These are phyloP conservation scores for Podaxis mareebaensis DNA, from an alignment of 768 basidiomycete genomes.

Conservation along the genomic window DNA sequence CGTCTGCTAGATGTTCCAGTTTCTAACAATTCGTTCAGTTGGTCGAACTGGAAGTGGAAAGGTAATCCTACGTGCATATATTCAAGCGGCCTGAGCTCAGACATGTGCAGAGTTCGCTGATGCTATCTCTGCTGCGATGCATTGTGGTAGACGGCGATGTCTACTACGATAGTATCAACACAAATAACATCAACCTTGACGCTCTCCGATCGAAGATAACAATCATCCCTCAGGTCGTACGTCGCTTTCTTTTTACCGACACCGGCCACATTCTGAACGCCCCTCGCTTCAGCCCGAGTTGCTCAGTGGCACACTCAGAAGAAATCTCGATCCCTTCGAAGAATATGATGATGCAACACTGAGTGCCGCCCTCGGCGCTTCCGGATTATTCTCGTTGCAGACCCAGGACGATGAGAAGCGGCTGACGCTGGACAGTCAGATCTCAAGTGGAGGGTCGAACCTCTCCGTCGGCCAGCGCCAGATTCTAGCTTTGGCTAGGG, in stretches of 20 bases:
- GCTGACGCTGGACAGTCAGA: constrained; percentile 44
- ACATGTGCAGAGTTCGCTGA: constrained; percentile 24
- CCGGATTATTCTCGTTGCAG: constrained; percentile 32
- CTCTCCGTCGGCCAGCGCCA: constrained; percentile 76
- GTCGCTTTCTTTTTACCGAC: not conserved
- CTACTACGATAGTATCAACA: constrained; percentile 51
- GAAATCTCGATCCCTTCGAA: constrained; percentile 64
- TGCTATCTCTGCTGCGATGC: constrained; percentile 50
- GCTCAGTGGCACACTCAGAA: constrained; percentile 57
- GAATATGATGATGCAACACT: constrained; percentile 46
- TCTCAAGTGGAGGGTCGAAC: constrained; percentile 60
- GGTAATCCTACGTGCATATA: constrained; percentile 4
- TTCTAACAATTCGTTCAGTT: constrained; percentile 14
- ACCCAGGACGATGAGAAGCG: constrained; percentile 45
- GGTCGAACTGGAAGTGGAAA: constrained; percentile 29
- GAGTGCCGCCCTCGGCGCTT: constrained; percentile 37
- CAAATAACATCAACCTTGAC: constrained; percentile 49
- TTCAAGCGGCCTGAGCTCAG: not conserved
- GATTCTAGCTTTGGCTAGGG: constrained; percentile 58
- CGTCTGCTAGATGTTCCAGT: not conserved
- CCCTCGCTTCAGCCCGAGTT: constrained; percentile 37
- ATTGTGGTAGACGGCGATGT: constrained; percentile 55
- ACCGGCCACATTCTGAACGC: not conserved
- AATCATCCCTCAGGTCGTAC: constrained; percentile 45
- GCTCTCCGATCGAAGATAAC: constrained; percentile 56